phyloP scores from a whole-genome alignment of 176 grass and related monocot species.

The Stipa capillata region DNA sequence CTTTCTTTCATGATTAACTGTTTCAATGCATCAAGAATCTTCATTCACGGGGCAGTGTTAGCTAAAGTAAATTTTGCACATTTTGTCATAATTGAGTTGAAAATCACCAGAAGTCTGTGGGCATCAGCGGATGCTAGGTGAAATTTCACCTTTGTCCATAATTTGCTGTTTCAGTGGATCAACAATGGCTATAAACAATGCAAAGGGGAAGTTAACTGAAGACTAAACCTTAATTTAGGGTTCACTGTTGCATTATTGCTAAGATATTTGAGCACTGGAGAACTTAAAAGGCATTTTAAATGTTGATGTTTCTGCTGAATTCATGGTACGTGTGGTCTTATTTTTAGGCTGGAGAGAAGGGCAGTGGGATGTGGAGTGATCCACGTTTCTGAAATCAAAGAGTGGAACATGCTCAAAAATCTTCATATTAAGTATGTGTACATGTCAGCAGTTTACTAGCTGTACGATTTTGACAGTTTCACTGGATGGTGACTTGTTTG shows the following conservation, averaged over 20 bases:
- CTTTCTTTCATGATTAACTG: no score
- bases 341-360: conserved; percentile 79
- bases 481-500: conserved; percentile 6
- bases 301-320: neutral
- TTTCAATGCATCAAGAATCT: conserved; percentile 13
- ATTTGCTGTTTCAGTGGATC: neutral
- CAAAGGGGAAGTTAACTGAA: neutral
- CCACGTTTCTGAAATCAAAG: conserved; percentile 55
- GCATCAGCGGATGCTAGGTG: neutral
- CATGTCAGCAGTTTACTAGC: neutral
- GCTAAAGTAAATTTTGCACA: neutral
- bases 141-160: neutral
- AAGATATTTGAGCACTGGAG: neutral
- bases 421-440: conserved; percentile 63
- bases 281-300: neutral
- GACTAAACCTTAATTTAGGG: neutral
- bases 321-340: neutral
- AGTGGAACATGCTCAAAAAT: conserved; percentile 59
- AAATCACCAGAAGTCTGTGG: neutral
- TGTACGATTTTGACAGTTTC: neutral
- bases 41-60: neutral
- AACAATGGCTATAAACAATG: neutral
- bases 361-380: conserved; percentile 72
- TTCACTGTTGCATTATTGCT: neutral
- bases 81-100: neutral